Evolutionary conservation across 2,329 filamentous ascomycete species (phyloP), one percentile per base, ranked within the genome.

Genomic region (Phialophora expanda): DNA sequence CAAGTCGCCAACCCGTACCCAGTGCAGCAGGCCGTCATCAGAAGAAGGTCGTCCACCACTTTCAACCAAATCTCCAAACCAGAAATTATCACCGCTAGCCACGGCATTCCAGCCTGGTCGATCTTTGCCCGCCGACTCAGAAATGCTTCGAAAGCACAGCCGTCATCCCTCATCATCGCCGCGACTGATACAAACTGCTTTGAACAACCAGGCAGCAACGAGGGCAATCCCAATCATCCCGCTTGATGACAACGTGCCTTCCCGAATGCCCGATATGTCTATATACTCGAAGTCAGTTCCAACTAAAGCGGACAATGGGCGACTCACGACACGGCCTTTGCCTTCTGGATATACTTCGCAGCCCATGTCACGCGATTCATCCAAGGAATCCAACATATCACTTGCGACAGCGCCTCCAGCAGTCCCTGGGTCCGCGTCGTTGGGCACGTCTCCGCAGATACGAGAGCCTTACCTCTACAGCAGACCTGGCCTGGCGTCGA

Each of bases 11-110:
- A 69, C 56, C 44, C 62, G 66, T 38, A 56, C 53, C 22, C 65
- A 64, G 38, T 56, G 51, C 32, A 22, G 51, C 17, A 68, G 65
- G 50, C 60, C 65, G 17, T 34, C 44, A 38, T 61, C 32, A 70
- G 71, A 61, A 62, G 77, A 65, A 70, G 63, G 24, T 72, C 72
- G n/a, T 73, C 76, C 12, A 73, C 73, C 12, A 75, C 76, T 58
- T 76, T 76, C 65, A 75, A 77, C 44, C 70, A 75, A 32, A 75
- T 75, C 9, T 63, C 71, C 66, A 14, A 67, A 69, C 26, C 22
- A 72, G 69, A 24, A 59, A 69, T 20, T 67, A 70, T 51, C 65
- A 57, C 14, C 72, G 69, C 26, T 66, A 67, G 24, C 60, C 73
- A 22, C 69, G 22, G 64, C 65, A 38, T 68, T 62, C 61, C 67